These are phyloP conservation scores for Zea luxurians DNA, from an alignment of 176 grass and related monocot species.

Conservation along the genomic window DNA sequence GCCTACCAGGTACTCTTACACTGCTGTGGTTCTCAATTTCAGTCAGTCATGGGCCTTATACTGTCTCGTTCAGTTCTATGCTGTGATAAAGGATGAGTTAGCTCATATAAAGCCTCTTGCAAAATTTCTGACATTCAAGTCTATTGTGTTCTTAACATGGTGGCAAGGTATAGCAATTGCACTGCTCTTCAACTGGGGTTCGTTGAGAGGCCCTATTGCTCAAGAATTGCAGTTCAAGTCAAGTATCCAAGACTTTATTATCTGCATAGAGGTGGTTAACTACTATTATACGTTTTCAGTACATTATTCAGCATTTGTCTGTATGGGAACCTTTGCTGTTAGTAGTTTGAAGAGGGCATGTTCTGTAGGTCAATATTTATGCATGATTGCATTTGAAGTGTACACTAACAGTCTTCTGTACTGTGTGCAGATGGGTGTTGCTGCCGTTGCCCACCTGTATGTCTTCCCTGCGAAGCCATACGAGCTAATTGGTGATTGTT, in stretches of 20 bases:
- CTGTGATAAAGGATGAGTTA: constrained; percentile 89
- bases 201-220: constrained; percentile 72
- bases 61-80: constrained; percentile 89
- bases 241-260: constrained; percentile 95
- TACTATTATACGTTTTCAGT: constrained; percentile 17
- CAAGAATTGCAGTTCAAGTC: constrained; percentile 90
- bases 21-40: constrained; percentile 85
- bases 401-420: constrained; percentile 13
- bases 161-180: constrained; percentile 93
- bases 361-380: too few species aligned
- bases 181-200: constrained; percentile 75
- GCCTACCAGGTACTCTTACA: constrained; percentile 87
- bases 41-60: constrained; percentile 98
- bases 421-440: constrained; percentile 84
- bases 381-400: background rate
- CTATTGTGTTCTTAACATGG: constrained; percentile 99
- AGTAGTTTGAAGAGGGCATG: constrained; percentile 1
- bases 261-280: constrained; percentile 84
- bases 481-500: constrained; percentile 61
- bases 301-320: background rate
- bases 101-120: constrained; percentile 92
- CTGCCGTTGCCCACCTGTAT: constrained; percentile 77
- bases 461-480: constrained; percentile 91
- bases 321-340: background rate
- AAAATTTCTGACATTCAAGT: constrained; percentile 93